A percentile compares a stretch with the other conserved stretches of the same genome.
Conservation (phyloP, 495 filamentous ascomycete genomes). For the Penicillium chermesinum region DNA sequence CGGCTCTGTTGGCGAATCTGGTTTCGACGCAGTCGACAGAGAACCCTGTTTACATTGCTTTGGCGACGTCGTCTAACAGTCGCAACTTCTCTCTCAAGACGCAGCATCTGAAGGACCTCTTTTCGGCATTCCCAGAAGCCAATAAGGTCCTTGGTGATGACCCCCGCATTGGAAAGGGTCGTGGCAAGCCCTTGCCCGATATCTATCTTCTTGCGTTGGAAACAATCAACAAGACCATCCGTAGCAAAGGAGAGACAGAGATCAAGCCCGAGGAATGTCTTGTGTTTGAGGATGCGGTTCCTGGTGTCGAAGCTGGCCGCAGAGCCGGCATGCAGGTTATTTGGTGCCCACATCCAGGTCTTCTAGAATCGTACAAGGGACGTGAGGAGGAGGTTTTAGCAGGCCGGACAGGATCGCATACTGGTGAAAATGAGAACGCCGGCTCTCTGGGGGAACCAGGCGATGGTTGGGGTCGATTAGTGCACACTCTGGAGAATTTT, state of each 20-base stretch:
- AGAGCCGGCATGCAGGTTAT: conserved; percentile 93
- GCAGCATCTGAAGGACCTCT: conserved; percentile 63
- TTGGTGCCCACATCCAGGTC: conserved; percentile 82
- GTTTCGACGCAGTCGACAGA: conserved; percentile 36
- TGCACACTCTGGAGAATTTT: conserved; percentile 60
- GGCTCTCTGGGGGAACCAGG: conserved; percentile 47
- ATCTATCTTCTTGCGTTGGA: conserved; percentile 87
- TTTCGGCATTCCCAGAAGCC: conserved; percentile 61
- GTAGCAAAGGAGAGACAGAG: conserved; percentile 54
- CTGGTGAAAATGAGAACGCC: conserved; percentile 46
- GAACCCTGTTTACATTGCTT: conserved; percentile 66
- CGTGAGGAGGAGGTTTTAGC: conserved; percentile 80
- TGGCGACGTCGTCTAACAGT: conserved; percentile 74
- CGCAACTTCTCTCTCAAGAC: conserved; percentile 79
- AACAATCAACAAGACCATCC: conserved; percentile 70
- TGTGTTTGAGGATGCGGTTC: conserved; percentile 93
- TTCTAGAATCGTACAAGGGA: conserved; percentile 69
- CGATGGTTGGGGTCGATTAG: conserved; percentile 70
- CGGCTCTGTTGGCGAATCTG: conserved; percentile 55
- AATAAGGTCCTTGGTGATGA: conserved; percentile 85
- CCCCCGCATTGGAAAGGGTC: conserved; percentile 65
- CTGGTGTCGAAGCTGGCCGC: conserved; percentile 84
- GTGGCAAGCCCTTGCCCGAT: conserved; percentile 91
- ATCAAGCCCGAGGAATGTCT: conserved; percentile 83
- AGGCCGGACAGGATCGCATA: conserved; percentile 66